Percentiles rank a stretch among this genome's conserved stretches.
Evolutionary conservation across 352 stramenopile species (phyloP).

Genomic region (Globisporangium irregulare): DNA sequence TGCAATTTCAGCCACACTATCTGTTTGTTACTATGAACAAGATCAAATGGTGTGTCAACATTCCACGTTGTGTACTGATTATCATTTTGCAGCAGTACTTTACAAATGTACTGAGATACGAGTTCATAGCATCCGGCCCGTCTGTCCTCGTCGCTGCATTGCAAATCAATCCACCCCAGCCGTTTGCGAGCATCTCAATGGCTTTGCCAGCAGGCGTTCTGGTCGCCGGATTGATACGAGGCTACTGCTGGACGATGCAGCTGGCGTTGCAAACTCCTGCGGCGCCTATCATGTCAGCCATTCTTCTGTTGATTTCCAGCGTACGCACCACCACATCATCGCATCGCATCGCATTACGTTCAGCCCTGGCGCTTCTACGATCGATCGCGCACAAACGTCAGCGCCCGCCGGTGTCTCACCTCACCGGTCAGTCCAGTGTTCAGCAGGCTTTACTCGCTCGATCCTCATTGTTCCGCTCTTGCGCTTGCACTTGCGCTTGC

Average conservation of each 20-base stretch:
- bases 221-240: background rate
- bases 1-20: no score
- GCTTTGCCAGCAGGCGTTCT: background rate
- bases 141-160: background rate
- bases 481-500: no score
- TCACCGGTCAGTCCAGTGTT: background rate
- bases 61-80: no score
- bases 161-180: background rate
- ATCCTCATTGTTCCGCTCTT: background rate
- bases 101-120: no score
- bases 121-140: no score
- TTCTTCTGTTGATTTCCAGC: background rate
- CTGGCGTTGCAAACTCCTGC: background rate
- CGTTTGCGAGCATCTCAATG: background rate
- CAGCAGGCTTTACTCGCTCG: background rate
- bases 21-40: no score
- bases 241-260: background rate
- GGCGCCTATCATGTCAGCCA: background rate
- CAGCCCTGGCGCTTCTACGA: slow-evolving; percentile 3
- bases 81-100: no score
- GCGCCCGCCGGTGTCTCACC: slow-evolving; percentile 3
- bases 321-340: background rate
- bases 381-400: background rate
- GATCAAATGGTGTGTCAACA: no score
- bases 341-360: background rate